Base-by-base conservation (phyloP, 2,329 filamentous ascomycete species). In the Keithomyces neogunnii region DNA sequence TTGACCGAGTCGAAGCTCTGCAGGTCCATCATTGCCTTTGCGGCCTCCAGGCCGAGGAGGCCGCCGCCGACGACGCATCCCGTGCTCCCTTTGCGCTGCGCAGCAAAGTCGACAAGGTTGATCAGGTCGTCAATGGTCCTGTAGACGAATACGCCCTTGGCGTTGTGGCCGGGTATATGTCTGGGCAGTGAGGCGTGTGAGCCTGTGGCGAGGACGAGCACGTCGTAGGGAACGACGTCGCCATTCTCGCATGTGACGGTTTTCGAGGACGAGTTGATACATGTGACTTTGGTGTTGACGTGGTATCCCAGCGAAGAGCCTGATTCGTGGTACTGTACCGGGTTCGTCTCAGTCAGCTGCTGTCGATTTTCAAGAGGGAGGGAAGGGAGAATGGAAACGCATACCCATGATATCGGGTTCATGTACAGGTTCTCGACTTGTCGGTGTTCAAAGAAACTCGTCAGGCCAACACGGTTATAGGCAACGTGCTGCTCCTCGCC, bases 21-120 rank as follows among this genome's bases (percentile, higher is more conserved):
- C 7, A 96, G 72, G 62, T 95, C 89, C 73, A 91, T 85, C 88
- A 96, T 90, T 2, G 90, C 90, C 61, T 95, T 93, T 35, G 89
- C 90, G 2, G 90, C 90, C 69, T 96, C 90, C 0, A 96, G 78
- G 1, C 90, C 90, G 0, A 96, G 75, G 29, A 96, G 68, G 1
- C 90, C 90, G 49, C 90, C 90, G 29, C 90, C 90, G 3, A 96
- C 87, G 0, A 93, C 89, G 4, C 83, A 79, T 0, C 87, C 89
- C 2, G 79, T 78, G 2, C 83, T 81, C 4, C 82, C 88, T 58
- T 82, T 86, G 50, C 81, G 80, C 9, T 74, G 72, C 1, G 80
- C 75, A 0, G 88, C 82, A 62, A 86, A 95, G 1, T 76, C 72
- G 51, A 96, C 95, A 3, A 96, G 77, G 43, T 76, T 80, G 62